A percentile compares a stretch with the other conserved stretches of the same genome.
Evolutionary conservation across 2,329 filamentous ascomycete genomes (phyloP).

Genomic region (Cryphonectria radicalis): DNA sequence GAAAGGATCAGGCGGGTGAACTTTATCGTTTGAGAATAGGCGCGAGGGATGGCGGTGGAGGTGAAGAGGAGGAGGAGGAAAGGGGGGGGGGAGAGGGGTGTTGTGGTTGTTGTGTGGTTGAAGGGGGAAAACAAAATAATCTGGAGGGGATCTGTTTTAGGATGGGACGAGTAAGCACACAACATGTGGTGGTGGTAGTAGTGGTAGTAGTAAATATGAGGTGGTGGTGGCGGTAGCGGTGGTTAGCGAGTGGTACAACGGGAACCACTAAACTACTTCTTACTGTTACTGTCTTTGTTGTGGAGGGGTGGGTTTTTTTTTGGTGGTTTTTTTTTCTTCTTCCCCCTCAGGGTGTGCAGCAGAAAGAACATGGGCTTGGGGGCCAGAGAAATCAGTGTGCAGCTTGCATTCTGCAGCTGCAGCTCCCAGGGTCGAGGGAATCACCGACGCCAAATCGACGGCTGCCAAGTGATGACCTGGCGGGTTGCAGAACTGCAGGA

Average conservation of each 20-base stretch:
- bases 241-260: background rate
- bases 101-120: background rate
- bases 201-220: background rate
- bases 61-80: background rate
- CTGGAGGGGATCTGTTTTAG: constrained; percentile 9
- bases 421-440: constrained; percentile 1
- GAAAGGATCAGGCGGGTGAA: background rate
- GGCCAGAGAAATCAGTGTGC: background rate
- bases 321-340: background rate
- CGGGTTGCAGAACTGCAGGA: constrained; percentile 10
- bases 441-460: background rate
- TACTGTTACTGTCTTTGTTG: background rate
- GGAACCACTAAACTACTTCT: background rate
- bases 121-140: background rate
- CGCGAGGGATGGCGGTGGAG: constrained; percentile 8
- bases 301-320: background rate
- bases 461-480: constrained; percentile 3
- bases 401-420: background rate
- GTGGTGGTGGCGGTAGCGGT: background rate
- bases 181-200: background rate
- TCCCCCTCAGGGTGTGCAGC: background rate
- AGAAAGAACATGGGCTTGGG: background rate
- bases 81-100: no score
- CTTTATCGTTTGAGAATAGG: background rate
- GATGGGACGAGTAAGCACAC: constrained; percentile 4